Evolutionary conservation across 352 stramenopile species (phyloP).

Genomic region (Peronospora tabacina): DNA sequence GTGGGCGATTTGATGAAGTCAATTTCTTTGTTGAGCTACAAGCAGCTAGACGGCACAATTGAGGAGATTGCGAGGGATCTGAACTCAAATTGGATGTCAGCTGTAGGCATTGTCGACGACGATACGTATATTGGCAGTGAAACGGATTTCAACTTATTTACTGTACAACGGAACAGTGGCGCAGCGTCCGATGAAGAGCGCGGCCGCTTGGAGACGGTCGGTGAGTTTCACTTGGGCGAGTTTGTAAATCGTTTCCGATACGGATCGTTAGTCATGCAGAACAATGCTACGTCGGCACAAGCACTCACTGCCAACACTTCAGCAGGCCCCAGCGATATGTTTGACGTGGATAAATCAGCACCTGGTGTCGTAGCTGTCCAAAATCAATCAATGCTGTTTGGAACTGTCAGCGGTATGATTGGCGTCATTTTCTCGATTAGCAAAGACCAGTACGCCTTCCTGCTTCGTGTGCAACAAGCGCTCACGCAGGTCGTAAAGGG

Average conservation of each 20-base stretch:
- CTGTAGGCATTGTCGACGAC: slow-evolving; percentile 90
- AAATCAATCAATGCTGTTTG: slow-evolving; percentile 85
- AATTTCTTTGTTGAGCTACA: slow-evolving; percentile 93
- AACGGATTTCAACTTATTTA: slow-evolving; percentile 94
- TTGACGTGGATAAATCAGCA: slow-evolving; percentile 33
- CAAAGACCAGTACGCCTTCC: slow-evolving; percentile 89
- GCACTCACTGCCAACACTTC: neutral
- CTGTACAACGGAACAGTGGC: slow-evolving; percentile 88
- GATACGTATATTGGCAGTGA: slow-evolving; percentile 94
- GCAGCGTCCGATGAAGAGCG: slow-evolving; percentile 90
- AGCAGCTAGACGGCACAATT: slow-evolving; percentile 85
- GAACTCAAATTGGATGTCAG: slow-evolving; percentile 95
- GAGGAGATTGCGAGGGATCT: slow-evolving; percentile 94
- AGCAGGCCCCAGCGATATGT: slow-evolving; percentile 33
- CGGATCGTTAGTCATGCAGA: slow-evolving; percentile 94
- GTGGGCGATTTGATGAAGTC: slow-evolving; percentile 97
- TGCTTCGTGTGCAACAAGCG: slow-evolving; percentile 84
- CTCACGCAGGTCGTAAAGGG: slow-evolving; percentile 87
- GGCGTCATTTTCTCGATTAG: slow-evolving; percentile 88
- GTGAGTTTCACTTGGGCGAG: slow-evolving; percentile 93
- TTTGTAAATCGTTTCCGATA: slow-evolving; percentile 94
- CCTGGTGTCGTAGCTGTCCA: slow-evolving; percentile 7
- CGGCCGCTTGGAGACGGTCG: slow-evolving; percentile 87
- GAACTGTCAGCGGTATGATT: slow-evolving; percentile 94
- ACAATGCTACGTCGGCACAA: slow-evolving; percentile 25